Evolutionary conservation across 1,139 yeast species (phyloP).

Genomic region (Geotrichum candidum): DNA sequence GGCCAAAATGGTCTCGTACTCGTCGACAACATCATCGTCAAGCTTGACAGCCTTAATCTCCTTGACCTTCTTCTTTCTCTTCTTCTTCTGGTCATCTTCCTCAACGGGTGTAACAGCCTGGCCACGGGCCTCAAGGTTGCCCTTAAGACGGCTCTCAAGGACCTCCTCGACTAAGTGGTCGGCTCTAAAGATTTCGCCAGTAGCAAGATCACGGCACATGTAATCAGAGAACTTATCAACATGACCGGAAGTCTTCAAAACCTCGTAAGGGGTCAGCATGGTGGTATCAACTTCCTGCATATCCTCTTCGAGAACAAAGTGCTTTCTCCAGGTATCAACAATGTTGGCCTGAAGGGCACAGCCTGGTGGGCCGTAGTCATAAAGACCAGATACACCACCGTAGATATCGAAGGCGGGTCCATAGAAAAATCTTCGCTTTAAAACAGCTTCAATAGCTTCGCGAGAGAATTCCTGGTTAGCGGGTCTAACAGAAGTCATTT

Average conservation of each 20-base stretch:
- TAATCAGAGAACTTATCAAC: slow-evolving; percentile 98
- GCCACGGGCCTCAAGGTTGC: slow-evolving; percentile 95
- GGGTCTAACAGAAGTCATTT: slow-evolving; percentile 25
- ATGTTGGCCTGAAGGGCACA: slow-evolving; percentile 96
- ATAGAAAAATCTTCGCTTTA: slow-evolving; percentile 92
- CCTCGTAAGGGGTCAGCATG: slow-evolving; percentile 96
- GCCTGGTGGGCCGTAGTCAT: slow-evolving; percentile 99
- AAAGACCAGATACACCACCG: slow-evolving; percentile 97
- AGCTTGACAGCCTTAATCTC: slow-evolving; percentile 84
- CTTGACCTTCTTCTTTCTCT: slow-evolving; percentile 92
- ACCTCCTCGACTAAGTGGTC: slow-evolving; percentile 98
- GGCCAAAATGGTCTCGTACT: slow-evolving; percentile 81
- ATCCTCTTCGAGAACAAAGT: slow-evolving; percentile 93
- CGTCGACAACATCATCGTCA: slow-evolving; percentile 70
- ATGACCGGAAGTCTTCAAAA: slow-evolving; percentile 96
- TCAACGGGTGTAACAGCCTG: slow-evolving; percentile 48
- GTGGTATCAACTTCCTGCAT: slow-evolving; percentile 98
- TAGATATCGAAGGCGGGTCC: slow-evolving; percentile 97
- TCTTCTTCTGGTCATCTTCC: slow-evolving; percentile 60
- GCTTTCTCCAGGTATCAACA: slow-evolving; percentile 94
- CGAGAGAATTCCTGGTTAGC: slow-evolving; percentile 51
- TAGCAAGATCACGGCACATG: slow-evolving; percentile 95
- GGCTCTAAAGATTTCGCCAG: slow-evolving; percentile 98
- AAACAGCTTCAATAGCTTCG: slow-evolving; percentile 80
- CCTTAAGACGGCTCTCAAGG: slow-evolving; percentile 88